Evolutionary conservation across 2,329 filamentous ascomycete genomes (phyloP), one percentile per base, ranked within the genome.

Genomic region (Trichoderma semiorbis): DNA sequence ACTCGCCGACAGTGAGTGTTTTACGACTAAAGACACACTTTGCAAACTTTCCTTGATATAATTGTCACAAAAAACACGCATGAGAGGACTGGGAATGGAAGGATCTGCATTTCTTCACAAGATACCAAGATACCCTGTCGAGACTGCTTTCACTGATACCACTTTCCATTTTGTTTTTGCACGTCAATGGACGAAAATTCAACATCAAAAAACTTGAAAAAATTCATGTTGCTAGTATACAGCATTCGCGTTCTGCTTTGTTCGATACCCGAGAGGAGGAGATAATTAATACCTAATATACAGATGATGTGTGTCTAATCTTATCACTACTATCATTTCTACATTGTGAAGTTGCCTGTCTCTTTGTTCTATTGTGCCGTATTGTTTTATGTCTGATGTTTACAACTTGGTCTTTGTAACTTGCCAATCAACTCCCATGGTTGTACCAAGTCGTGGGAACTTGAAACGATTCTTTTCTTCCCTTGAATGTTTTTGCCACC

Each of bases 101-200:
- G 78, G 84, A 83, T 85, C 83, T 87, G 85, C 85, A 87, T 87
- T 86, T 87, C 78, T 81, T 82, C 79, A 79, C 79, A 81, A 82
- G 81, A 83, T 82, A 82, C 81, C 83, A 83, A 85, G 85, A 86
- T 86, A 86, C 85, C 85, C 85, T 84, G 82, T 84, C 82, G 80
- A 85, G 82, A 84, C 83, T 85, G 83, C 81, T 82, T 83, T 82
- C 79, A 79, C 78, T 81, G 81, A 82, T 82, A 82, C 80, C 81
- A 81, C 76, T 81, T 81, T 81, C 75, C 75, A 80, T 78, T 78
- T 75, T 77, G 75, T 75, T 78, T 74, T 76, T 75, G 66, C 74
- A 74, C 43, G 70, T 73, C 72, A 69, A 73, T 72, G 69, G 72
- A 74, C 67, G 55, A 69, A 74, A 73, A 63, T 39, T 69, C 30